These are phyloP conservation scores for Diplogelasinospora grovesii DNA, from an alignment of 495 filamentous ascomycete genomes.

Conservation along the genomic window DNA sequence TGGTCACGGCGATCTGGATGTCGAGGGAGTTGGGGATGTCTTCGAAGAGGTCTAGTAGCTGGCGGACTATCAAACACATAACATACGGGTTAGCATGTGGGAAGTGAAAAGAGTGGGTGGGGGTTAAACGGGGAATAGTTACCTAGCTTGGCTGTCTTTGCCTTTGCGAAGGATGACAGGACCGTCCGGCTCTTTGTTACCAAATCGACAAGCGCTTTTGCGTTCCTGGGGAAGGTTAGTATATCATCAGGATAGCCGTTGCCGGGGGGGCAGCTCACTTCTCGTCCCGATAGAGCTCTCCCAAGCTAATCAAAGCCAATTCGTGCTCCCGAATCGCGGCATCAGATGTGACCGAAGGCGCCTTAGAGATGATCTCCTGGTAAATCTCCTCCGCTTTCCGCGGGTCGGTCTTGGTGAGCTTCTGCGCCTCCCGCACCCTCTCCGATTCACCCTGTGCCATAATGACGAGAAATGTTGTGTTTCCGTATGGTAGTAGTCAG, in stretches of 20 bases:
- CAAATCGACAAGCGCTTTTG: conserved; percentile 82
- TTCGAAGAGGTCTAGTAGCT: conserved; percentile 92
- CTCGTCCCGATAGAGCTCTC: conserved; percentile 85
- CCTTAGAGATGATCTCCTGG: conserved; percentile 79
- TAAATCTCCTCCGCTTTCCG: conserved; percentile 75
- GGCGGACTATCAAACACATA: conserved; percentile 77
- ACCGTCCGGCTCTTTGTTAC: conserved; percentile 84
- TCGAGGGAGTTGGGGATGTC: conserved; percentile 89
- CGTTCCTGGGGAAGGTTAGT: conserved; percentile 43
- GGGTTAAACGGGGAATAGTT: conserved; percentile 23
- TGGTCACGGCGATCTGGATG: conserved; percentile 86
- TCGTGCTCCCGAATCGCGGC: conserved; percentile 84
- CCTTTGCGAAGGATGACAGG: conserved; percentile 93
- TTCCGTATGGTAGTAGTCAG: too few relatives aligned
- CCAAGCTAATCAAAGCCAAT: conserved; percentile 71
- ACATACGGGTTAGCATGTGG: not conserved
- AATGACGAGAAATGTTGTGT: too few relatives aligned
- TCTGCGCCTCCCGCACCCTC: conserved; percentile 65
- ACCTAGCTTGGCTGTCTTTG: conserved; percentile 98
- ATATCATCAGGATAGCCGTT: not conserved
- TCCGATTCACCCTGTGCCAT: conserved; percentile 45
- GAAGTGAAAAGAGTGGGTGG: not conserved
- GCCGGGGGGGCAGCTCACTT: conserved; percentile 44
- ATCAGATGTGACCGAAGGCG: conserved; percentile 73
- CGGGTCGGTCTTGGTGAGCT: conserved; percentile 69